phyloP scores from a whole-genome alignment of 352 stramenopile genomes.

The Phytophthora ramorum region DNA sequence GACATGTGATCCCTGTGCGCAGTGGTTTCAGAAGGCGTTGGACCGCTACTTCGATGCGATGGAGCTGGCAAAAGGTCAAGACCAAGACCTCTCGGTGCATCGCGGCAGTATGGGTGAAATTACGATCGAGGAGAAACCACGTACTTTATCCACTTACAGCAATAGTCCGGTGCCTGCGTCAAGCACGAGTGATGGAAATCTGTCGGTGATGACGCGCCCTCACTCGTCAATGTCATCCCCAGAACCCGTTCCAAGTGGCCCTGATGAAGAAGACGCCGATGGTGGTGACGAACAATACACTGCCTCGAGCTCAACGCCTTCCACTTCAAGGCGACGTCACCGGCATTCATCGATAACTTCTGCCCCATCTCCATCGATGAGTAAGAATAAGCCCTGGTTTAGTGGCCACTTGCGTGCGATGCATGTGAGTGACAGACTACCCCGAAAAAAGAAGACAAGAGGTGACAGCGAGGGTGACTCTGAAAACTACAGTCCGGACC shows the following conservation, averaged over 20 bases:
- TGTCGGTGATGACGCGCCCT: conserved; percentile 11
- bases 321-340: conserved; percentile 29
- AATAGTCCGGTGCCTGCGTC: conserved; percentile 16
- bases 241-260: conserved; percentile 14
- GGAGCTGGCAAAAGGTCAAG: conserved; percentile 39
- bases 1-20: conserved; percentile 62
- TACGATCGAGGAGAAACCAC: conserved; percentile 30
- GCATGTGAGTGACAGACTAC: conserved; percentile 67
- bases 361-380: conserved; percentile 27
- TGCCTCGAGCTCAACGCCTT: conserved; percentile 11
- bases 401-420: conserved; percentile 75
- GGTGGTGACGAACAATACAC: conserved; percentile 26
- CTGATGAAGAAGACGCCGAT: conserved; percentile 32
- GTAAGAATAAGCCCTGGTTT: conserved; percentile 64
- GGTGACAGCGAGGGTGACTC: conserved; percentile 36
- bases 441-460: conserved; percentile 55
- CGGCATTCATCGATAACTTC: conserved; percentile 37
- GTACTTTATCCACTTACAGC: conserved; percentile 12
- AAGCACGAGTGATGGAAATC: conserved; percentile 16
- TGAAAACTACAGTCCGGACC: conserved; percentile 33
- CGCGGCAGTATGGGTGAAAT: conserved; percentile 22
- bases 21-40: conserved; percentile 75
- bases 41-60: conserved; percentile 74
- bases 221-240: conserved; percentile 35
- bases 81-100: conserved; percentile 20